A percentile compares a stretch with the other conserved stretches of the same genome.
Conservation (phyloP, 176 grass and related monocot species). For the Triticum timopheevii region DNA sequence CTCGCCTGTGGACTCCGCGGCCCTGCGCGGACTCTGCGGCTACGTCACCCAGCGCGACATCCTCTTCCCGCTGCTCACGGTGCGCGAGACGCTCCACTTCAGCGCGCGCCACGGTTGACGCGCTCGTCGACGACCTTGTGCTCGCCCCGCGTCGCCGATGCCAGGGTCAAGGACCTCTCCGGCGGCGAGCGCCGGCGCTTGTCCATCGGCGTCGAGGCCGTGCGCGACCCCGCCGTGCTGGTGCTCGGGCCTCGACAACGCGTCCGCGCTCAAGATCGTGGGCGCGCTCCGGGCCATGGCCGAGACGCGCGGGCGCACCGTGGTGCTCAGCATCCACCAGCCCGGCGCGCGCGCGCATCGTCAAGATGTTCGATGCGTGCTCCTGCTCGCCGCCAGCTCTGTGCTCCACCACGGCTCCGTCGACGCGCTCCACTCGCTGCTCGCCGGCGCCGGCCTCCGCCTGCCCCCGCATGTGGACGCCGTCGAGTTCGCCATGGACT, state of each 20-base stretch:
- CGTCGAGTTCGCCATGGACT: too few species aligned
- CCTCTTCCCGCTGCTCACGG: constrained; percentile 68
- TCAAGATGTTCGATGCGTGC: constrained; percentile 63
- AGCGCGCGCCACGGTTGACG: constrained; percentile 50
- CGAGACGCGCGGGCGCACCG: constrained; percentile 40
- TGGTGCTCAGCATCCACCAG: constrained; percentile 83
- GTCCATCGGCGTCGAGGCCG: constrained; percentile 68
- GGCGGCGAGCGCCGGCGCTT: constrained; percentile 73
- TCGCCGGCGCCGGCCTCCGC: constrained; percentile 8
- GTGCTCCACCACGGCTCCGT: constrained; percentile 67
- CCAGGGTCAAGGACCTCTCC: constrained; percentile 57
- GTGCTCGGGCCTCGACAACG: constrained; percentile 77
- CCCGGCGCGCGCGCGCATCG: constrained; percentile 60
- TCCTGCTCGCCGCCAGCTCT: constrained; percentile 60
- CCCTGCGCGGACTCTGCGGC: constrained; percentile 44
- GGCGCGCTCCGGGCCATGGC: constrained; percentile 58
- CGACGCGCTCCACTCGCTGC: constrained; percentile 41
- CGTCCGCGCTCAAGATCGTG: constrained; percentile 67
- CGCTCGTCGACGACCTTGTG: constrained; percentile 51
- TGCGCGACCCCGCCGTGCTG: constrained; percentile 59
- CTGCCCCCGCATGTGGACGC: too few species aligned
- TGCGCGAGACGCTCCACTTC: constrained; percentile 62
- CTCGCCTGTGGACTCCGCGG: constrained; percentile 25
- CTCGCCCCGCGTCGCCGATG: constrained; percentile 40
- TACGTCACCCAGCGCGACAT: constrained; percentile 66